A percentile compares a stretch with the other conserved stretches of the same genome.
Evolutionary conservation across 345 rosid species (phyloP).

Genomic region (Murraya koenigii): DNA sequence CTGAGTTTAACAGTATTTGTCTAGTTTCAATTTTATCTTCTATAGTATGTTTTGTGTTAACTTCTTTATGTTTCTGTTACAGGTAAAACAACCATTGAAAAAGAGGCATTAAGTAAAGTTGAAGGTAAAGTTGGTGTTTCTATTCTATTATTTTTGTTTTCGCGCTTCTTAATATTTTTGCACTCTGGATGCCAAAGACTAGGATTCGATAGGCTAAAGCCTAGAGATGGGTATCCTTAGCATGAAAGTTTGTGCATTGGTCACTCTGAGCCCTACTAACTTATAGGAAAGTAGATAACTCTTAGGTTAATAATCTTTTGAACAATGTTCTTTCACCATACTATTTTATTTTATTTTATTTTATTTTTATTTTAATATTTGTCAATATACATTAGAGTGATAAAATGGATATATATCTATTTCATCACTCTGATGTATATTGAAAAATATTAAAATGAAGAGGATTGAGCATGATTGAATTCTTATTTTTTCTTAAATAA

Average conservation of each 20-base stretch:
- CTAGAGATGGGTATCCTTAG: no score
- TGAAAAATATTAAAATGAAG: no score
- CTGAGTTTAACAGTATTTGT: background rate
- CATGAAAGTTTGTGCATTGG: background rate
- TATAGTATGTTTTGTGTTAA: background rate
- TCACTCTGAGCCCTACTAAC: no score
- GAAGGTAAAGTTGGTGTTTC: conserved; percentile 41
- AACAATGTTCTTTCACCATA: no score
- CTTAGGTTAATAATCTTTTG: no score
- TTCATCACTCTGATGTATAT: no score
- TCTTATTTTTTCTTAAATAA: background rate
- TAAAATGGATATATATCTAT: no score
- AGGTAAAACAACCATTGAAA: conserved; percentile 38
- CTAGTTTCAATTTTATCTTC: background rate
- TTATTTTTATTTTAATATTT: no score
- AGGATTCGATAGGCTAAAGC: background rate
- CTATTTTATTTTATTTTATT: no score
- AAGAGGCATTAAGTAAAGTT: conserved; percentile 38
- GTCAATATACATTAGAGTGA: no score
- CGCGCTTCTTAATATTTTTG: background rate
- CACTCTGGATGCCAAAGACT: background rate
- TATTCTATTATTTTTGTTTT: background rate
- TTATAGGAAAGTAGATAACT: no score
- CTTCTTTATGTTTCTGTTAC: conserved; percentile 17
- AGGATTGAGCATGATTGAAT: background rate